A percentile compares a stretch with the other conserved stretches of the same genome.
Conservation (phyloP, 1,284 basidiomycete genomes). For the Rhodotorula sp. region DNA sequence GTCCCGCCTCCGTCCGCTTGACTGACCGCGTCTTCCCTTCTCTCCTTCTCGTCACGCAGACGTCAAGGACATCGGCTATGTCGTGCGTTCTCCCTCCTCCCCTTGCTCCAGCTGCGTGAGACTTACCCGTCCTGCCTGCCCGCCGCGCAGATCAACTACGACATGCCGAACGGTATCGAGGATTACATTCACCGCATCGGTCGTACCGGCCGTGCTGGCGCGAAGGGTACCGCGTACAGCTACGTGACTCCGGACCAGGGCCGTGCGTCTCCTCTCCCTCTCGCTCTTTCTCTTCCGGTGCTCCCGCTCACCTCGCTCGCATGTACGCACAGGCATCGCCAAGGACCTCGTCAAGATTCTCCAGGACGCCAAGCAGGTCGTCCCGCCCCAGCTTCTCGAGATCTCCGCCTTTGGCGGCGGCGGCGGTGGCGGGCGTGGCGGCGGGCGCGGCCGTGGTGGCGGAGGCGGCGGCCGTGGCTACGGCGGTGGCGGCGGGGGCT, state of each 20-base stretch:
- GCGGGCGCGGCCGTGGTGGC: conserved; percentile 51
- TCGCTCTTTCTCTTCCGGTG: no score
- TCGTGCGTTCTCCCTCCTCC: conserved; percentile 16
- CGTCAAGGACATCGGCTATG: conserved; percentile 43
- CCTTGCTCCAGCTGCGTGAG: not conserved
- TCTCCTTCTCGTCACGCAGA: conserved; percentile 19
- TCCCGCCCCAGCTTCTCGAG: conserved; percentile 89
- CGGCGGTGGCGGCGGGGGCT: conserved; percentile 35
- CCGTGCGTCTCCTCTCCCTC: conserved; percentile 17
- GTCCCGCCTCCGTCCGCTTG: no score
- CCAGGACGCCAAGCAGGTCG: conserved; percentile 81
- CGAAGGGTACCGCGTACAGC: conserved; percentile 86
- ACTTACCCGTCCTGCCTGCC: not conserved
- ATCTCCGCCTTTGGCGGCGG: conserved; percentile 78
- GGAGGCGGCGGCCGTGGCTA: conserved; percentile 45
- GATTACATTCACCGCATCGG: conserved; percentile 87
- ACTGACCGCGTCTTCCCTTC: not conserved
- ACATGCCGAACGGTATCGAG: conserved; percentile 34
- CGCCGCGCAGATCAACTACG: conserved; percentile 37
- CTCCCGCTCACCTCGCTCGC: not conserved
- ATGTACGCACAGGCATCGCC: conserved; percentile 77
- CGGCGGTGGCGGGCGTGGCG: conserved; percentile 54
- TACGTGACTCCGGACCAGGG: conserved; percentile 67
- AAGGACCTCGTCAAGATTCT: conserved; percentile 88
- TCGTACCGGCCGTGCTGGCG: conserved; percentile 65